These are phyloP conservation scores for Marvania coccoides DNA, from an alignment of 139 green algal species.

Conservation along the genomic window DNA sequence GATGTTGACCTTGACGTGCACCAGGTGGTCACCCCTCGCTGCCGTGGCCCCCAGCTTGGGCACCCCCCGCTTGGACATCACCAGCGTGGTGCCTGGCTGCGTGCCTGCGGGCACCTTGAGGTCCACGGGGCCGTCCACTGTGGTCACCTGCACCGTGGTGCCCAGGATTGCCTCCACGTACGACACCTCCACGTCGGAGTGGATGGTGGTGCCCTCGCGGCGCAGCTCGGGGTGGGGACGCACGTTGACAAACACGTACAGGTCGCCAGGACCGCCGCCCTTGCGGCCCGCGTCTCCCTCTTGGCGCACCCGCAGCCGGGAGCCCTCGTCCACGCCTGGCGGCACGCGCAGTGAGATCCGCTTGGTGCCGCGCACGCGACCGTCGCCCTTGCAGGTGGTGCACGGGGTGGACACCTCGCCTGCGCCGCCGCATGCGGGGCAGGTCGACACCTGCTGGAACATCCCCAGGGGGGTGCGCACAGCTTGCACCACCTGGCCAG, in stretches of 20 bases:
- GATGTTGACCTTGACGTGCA: constrained; percentile 78
- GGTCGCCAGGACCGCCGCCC: constrained; percentile 77
- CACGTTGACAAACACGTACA: constrained; percentile 92
- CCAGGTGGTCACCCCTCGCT: constrained; percentile 82
- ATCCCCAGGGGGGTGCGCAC: constrained; percentile 87
- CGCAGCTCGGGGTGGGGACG: constrained; percentile 74
- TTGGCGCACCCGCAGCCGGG: constrained; percentile 78
- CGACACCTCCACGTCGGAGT: constrained; percentile 52
- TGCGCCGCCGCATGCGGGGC: constrained; percentile 64
- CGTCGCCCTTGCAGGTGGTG: constrained; percentile 81
- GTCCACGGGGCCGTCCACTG: constrained; percentile 88
- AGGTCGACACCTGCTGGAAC: constrained; percentile 84
- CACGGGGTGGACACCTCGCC: constrained; percentile 78
- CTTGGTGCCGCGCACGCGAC: constrained; percentile 79
- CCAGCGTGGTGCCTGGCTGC: constrained; percentile 93
- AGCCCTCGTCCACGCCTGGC: constrained; percentile 83
- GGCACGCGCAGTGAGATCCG: constrained; percentile 81
- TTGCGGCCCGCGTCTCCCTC: constrained; percentile 62
- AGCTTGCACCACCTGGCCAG: constrained; percentile 81
- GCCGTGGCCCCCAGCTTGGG: constrained; percentile 69
- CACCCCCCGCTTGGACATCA: constrained; percentile 96
- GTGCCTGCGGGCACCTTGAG: constrained; percentile 89
- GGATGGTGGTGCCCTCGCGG: constrained; percentile 84
- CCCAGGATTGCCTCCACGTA: constrained; percentile 94
- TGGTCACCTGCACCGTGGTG: constrained; percentile 62